Evolutionary conservation across 2,329 filamentous ascomycete genomes (phyloP), one percentile per base, ranked within the genome.

Genomic region (Diplodia sapinea): DNA sequence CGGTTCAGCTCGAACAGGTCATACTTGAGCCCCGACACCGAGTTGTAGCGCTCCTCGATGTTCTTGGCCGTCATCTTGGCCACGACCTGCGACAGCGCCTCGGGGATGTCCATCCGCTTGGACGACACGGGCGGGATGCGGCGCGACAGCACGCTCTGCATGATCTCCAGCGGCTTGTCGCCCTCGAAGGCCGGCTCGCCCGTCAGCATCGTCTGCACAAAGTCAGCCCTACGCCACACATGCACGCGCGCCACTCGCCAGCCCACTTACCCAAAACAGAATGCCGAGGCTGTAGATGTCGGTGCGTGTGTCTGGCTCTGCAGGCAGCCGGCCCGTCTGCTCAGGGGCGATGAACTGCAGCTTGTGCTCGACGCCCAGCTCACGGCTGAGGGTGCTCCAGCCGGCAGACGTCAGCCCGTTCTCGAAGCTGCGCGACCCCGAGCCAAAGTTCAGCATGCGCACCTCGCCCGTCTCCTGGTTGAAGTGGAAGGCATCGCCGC

Each of bases 281-380:
- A 97, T 89, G 4, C 94, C 94, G 0, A 97, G 82, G 0, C 92
- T 94, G 80, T 97, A 97, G 38, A 97, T 96, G 78, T 98, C 94
- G 17, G 94, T 97, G 50, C 94, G 87, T 52, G 87, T 92, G 79
- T 97, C 94, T 1, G 94, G 94, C 77, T 97, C 94, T 3, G 92
- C 93, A 2, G 93, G 92, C 86, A 97, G 91, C 23, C 94, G 89
- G 15, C 94, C 94, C 2, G 94, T 97, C 81, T 97, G 94, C 76
- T 98, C 94, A 0, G 94, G 94, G 56, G 93, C 94, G 75, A 97
- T 96, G 75, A 93, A 97, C 63, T 94, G 88, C 23, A 98, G 83
- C 79, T 96, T 97, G 75, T 94, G 90, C 79, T 93, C 93, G 50
- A 93, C 92, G 2, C 94, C 94, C 8, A 93, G 80, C 76, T 97